phyloP scores from a whole-genome alignment of 768 basidiomycete species.

The Mycena leptocephala region DNA sequence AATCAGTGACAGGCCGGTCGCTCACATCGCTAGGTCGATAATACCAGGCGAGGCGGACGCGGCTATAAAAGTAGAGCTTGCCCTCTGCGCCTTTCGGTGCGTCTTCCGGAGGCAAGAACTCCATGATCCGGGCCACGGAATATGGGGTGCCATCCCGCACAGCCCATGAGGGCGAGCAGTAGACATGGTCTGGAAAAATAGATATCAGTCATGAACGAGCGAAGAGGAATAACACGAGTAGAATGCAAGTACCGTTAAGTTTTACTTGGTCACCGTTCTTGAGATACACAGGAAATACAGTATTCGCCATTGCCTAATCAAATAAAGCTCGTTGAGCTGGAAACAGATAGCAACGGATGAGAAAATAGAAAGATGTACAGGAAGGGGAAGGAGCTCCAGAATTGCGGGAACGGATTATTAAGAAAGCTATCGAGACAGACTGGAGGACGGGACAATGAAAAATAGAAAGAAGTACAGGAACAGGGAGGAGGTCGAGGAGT shows the following conservation, averaged over 20 bases:
- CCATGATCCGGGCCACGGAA: conserved; percentile 96
- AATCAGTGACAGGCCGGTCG: conserved; percentile 92
- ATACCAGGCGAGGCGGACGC: conserved; percentile 95
- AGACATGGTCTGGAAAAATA: conserved; percentile 87
- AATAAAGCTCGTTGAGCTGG: conserved; percentile 1
- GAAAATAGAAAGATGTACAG: conserved; percentile 23
- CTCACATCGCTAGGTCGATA: conserved; percentile 97
- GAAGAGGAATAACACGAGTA: conserved; percentile 48
- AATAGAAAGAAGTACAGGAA: conserved; percentile 31
- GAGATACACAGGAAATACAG: conserved; percentile 66
- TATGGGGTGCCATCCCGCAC: conserved; percentile 96
- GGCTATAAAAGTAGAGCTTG: conserved; percentile 80
- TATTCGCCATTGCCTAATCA: conserved; percentile 26
- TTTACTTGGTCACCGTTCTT: conserved; percentile 90
- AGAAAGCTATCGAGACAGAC: conserved; percentile 7
- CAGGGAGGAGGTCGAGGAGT: background rate
- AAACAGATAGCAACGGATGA: background rate
- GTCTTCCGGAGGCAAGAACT: conserved; percentile 90
- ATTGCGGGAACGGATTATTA: conserved; percentile 1
- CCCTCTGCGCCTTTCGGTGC: conserved; percentile 76
- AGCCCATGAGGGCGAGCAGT: conserved; percentile 95
- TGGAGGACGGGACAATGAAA: conserved; percentile 16
- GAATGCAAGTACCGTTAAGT: conserved; percentile 81
- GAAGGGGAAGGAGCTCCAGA: background rate
- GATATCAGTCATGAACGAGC: conserved; percentile 6